Conservation (phyloP, 2,329 filamentous ascomycete species). For the Nothophoma quercina region DNA sequence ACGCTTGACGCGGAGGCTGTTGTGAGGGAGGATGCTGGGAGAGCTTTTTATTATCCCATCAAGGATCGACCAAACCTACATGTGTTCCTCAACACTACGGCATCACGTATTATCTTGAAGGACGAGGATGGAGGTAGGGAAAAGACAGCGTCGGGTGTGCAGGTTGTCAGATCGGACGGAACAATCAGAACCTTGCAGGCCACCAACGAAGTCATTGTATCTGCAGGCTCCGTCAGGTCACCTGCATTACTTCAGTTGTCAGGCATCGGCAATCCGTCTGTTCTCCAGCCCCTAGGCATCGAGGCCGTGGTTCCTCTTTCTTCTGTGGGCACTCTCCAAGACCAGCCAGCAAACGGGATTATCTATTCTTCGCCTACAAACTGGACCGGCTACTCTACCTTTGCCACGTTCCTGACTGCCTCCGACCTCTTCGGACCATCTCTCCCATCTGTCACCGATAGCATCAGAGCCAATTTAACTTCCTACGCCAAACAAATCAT, state of each 20-base stretch:
- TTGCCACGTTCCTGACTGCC: constrained; percentile 47
- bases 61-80: constrained; percentile 52
- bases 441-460: constrained; percentile 30
- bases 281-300: constrained; percentile 34
- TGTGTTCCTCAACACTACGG: constrained; percentile 54
- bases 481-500: constrained; percentile 37
- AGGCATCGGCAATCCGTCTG: constrained; percentile 45
- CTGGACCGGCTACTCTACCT: constrained; percentile 50
- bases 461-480: constrained; percentile 36
- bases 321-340: constrained; percentile 44
- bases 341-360: constrained; percentile 42
- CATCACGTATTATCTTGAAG: constrained; percentile 51
- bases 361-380: constrained; percentile 38
- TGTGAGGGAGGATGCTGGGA: constrained; percentile 56
- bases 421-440: constrained; percentile 45
- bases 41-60: constrained; percentile 58
- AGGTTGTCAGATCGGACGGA: constrained; percentile 31
- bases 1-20: constrained; percentile 51
- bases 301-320: constrained; percentile 30
- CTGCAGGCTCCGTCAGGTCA: constrained; percentile 46
- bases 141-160: constrained; percentile 33
- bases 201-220: constrained; percentile 44
- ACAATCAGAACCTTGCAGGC: constrained; percentile 26
- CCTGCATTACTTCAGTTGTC: constrained; percentile 47
- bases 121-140: neutral